A percentile compares a stretch with the other conserved stretches of the same genome.
phyloP scores from a whole-genome alignment of 2,329 filamentous ascomycete genomes.

The Laburnicola sp. region DNA sequence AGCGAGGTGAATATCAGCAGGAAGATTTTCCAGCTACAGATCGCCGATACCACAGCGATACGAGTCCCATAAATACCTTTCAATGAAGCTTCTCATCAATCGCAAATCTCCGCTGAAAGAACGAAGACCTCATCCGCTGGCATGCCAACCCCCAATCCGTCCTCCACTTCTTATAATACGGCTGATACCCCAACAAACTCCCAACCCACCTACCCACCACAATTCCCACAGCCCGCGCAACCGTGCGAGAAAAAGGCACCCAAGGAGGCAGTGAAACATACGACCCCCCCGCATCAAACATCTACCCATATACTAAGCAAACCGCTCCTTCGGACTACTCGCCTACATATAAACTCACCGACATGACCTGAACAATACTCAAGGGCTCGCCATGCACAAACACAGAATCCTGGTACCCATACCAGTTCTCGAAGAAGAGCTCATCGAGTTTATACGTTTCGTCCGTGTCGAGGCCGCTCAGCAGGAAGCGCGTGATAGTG shows the following conservation, averaged over 20 bases:
- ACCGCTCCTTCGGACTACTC: slow-evolving; percentile 2
- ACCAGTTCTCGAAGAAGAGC: slow-evolving; percentile 47
- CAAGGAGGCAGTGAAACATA: slow-evolving; percentile 45
- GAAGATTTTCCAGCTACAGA: too few relatives aligned
- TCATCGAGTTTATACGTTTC: slow-evolving; percentile 37
- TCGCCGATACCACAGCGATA: too few relatives aligned
- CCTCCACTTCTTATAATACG: slow-evolving; percentile 44
- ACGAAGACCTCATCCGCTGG: slow-evolving; percentile 31
- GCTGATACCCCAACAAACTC: slow-evolving; percentile 46
- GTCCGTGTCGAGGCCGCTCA: slow-evolving; percentile 30
- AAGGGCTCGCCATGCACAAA: slow-evolving; percentile 29
- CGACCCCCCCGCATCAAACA: slow-evolving; percentile 47
- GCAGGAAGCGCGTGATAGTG: slow-evolving; percentile 15
- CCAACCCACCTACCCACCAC: slow-evolving; percentile 47
- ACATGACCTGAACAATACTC: slow-evolving; percentile 43
- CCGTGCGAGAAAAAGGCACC: slow-evolving; percentile 40
- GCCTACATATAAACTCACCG: slow-evolving; percentile 5
- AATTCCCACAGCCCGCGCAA: slow-evolving; percentile 35
- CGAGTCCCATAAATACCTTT: too few relatives aligned
- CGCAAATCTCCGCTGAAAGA: not conserved
- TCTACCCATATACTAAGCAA: slow-evolving; percentile 27
- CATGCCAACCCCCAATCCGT: slow-evolving; percentile 46
- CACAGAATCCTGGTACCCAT: slow-evolving; percentile 40
- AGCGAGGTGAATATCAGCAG: too few relatives aligned
- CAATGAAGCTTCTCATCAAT: too few relatives aligned